Conservation (phyloP, 2,329 filamentous ascomycete genomes). For the Beauveria sp. region DNA sequence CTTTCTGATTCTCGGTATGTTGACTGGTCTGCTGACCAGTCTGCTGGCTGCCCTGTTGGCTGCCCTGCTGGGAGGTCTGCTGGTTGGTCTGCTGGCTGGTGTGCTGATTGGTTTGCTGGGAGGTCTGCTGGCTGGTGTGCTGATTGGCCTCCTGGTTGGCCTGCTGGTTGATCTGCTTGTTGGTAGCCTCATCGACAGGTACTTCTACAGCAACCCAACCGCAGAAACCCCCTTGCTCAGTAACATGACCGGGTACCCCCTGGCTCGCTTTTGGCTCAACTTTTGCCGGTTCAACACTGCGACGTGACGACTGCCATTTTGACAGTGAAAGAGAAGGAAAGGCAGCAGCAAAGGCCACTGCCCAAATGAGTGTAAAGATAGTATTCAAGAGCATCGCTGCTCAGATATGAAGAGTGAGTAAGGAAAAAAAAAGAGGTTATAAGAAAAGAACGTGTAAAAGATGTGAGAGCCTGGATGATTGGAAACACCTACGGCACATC, state of each 20-base stretch:
- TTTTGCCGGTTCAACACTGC: not conserved
- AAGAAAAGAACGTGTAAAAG: not conserved
- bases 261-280: not conserved
- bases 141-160: not conserved
- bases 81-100: not conserved
- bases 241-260: not conserved
- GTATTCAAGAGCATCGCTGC: conserved; percentile 7
- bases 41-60: not conserved
- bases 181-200: not conserved
- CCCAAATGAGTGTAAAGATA: conserved; percentile 6
- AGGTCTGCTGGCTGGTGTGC: too few species aligned
- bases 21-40: not conserved
- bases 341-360: not conserved
- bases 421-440: not conserved
- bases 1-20: not conserved
- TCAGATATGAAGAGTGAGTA: not conserved
- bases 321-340: conserved; percentile 4
- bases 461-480: not conserved
- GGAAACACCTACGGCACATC: not conserved
- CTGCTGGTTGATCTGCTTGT: not conserved
- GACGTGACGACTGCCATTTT: not conserved
- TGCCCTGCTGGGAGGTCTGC: too few species aligned
- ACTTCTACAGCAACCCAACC: not conserved
- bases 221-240: not conserved
- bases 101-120: too few species aligned